These are phyloP conservation scores for Fusarium chuoi DNA, from an alignment of 2,329 filamentous ascomycete genomes.

Conservation along the genomic window DNA sequence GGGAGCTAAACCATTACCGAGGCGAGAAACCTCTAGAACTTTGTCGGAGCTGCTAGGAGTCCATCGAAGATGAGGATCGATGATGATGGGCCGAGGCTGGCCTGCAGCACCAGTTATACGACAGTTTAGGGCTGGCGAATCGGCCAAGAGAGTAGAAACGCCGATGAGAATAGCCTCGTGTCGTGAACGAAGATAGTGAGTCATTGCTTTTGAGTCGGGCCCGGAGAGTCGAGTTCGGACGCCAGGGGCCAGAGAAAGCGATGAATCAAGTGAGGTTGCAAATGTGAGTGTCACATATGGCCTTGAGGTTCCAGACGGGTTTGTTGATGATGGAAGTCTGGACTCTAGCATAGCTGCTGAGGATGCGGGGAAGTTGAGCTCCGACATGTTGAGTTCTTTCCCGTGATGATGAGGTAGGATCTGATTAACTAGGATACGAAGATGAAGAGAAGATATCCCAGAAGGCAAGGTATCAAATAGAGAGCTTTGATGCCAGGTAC, in stretches of 20 bases:
- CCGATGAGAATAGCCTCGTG: conserved; percentile 90
- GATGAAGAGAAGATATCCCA: not conserved
- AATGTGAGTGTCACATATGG: conserved; percentile 84
- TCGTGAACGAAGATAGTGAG: conserved; percentile 83
- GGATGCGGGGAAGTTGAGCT: conserved; percentile 49
- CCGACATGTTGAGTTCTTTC: conserved; percentile 44
- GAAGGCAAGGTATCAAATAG: not conserved
- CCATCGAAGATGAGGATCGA: conserved; percentile 86
- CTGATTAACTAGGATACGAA: not conserved
- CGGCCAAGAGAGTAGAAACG: conserved; percentile 83
- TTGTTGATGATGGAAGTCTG: conserved; percentile 45
- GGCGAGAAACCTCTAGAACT: conserved; percentile 71
- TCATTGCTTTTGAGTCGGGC: conserved; percentile 87
- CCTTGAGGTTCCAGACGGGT: conserved; percentile 14
- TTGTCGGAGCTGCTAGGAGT: conserved; percentile 67
- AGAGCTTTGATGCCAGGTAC: not conserved
- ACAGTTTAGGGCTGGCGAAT: conserved; percentile 88
- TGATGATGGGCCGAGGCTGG: conserved; percentile 83
- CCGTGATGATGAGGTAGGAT: not conserved
- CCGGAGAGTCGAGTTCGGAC: conserved; percentile 87
- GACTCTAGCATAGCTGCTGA: conserved; percentile 48
- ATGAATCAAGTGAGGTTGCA: conserved; percentile 88
- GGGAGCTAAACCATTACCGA: conserved; percentile 76
- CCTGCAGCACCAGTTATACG: conserved; percentile 70
- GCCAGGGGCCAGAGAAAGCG: conserved; percentile 79